A percentile compares a stretch with the other conserved stretches of the same genome.
phyloP scores from a whole-genome alignment of 2,329 filamentous ascomycete species.

The Colletotrichum sp. region DNA sequence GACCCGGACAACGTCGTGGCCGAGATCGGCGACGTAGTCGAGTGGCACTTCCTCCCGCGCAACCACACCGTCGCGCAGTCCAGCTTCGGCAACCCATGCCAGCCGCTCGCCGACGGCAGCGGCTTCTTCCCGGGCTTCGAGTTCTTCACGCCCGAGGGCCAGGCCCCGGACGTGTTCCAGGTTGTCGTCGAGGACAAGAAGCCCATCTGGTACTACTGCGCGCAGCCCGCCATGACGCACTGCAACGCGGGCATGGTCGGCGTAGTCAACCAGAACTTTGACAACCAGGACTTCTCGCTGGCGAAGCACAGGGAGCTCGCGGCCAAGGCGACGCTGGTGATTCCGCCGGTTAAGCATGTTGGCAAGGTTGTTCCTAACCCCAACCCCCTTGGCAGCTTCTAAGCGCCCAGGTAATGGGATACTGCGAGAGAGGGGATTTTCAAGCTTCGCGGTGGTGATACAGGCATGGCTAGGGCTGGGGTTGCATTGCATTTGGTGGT shows the following conservation, averaged over 20 bases:
- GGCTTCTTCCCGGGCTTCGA: constrained; percentile 54
- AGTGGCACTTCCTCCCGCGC: constrained; percentile 59
- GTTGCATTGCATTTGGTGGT: background rate
- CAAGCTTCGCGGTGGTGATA: background rate
- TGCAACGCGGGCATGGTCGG: constrained; percentile 56
- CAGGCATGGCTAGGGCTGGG: accelerated
- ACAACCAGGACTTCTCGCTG: constrained; percentile 41
- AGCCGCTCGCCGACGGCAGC: constrained; percentile 38
- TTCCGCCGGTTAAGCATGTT: constrained; percentile 37
- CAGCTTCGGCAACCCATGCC: constrained; percentile 47
- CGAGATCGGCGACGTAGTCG: constrained; percentile 52
- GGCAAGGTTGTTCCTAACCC: constrained; percentile 45
- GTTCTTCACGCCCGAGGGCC: constrained; percentile 38
- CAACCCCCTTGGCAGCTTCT: constrained; percentile 44
- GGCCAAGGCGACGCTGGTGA: constrained; percentile 29
- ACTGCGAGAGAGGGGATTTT: accelerated
- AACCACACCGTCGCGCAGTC: constrained; percentile 56
- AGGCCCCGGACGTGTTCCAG: constrained; percentile 48
- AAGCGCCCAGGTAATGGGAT: background rate
- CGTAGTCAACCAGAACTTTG: constrained; percentile 54
- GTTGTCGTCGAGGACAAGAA: constrained; percentile 43
- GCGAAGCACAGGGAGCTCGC: constrained; percentile 40
- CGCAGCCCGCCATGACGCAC: constrained; percentile 42
- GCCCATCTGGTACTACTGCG: constrained; percentile 47
- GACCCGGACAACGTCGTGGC: constrained; percentile 56